A percentile compares a stretch with the other conserved stretches of the same genome.
Evolutionary conservation across 1,284 basidiomycete species (phyloP).

Genomic region (Xanthoconium separans): DNA sequence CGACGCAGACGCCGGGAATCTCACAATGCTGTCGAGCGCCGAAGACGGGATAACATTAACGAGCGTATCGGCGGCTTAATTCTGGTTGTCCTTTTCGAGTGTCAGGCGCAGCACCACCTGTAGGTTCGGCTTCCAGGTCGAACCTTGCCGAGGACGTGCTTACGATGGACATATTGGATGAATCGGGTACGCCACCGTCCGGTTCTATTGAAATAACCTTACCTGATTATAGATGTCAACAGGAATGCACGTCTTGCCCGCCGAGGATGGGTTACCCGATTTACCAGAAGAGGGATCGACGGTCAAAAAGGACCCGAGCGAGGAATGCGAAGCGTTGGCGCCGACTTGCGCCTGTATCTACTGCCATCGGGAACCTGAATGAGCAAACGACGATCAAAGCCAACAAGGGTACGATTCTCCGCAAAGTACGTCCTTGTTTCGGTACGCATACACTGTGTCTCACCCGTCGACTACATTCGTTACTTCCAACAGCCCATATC

Average conservation of each 20-base stretch:
- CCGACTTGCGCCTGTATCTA: slow-evolving; percentile 9
- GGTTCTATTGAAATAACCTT: neutral
- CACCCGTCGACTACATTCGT: slow-evolving; percentile 83
- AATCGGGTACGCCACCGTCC: slow-evolving; percentile 19
- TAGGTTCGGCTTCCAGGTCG: slow-evolving; percentile 10
- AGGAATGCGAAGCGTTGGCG: slow-evolving; percentile 23
- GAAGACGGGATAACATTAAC: slow-evolving; percentile 89
- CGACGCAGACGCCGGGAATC: slow-evolving; percentile 76
- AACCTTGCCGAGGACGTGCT: slow-evolving; percentile 22
- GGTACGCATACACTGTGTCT: slow-evolving; percentile 1
- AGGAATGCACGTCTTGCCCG: slow-evolving; percentile 28
- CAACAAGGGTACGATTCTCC: slow-evolving; percentile 87
- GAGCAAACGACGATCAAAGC: slow-evolving; percentile 58
- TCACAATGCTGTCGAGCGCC: slow-evolving; percentile 89
- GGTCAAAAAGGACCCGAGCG: slow-evolving; percentile 34
- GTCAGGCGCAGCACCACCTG: slow-evolving; percentile 23
- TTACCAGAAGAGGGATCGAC: slow-evolving; percentile 30
- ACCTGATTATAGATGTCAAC: neutral
- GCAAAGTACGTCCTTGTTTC: slow-evolving; percentile 45
- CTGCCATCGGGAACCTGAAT: slow-evolving; percentile 15
- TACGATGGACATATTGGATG: slow-evolving; percentile 18
- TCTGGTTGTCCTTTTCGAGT: slow-evolving; percentile 78
- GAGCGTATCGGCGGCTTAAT: slow-evolving; percentile 89
- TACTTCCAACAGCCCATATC: slow-evolving; percentile 83
- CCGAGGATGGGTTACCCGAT: slow-evolving; percentile 29